Evolutionary conservation across 495 filamentous ascomycete species (phyloP).

Genomic region (Thermothielavioides terrestris): DNA sequence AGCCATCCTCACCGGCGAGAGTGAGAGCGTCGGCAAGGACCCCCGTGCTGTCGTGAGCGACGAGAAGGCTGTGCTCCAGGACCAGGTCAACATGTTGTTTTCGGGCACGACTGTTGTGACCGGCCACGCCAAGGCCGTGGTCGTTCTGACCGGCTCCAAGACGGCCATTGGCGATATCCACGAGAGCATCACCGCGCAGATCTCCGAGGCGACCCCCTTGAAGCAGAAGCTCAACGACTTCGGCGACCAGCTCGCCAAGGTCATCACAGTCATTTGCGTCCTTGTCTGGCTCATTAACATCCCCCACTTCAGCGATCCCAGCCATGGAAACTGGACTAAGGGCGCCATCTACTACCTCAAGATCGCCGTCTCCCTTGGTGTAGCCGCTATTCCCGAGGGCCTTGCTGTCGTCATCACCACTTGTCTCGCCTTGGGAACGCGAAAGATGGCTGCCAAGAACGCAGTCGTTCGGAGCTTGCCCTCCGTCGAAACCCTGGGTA

Average conservation of each 20-base stretch:
- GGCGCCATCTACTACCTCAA: conserved; percentile 99
- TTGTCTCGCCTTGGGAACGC: conserved; percentile 86
- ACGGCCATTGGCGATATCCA: conserved; percentile 99
- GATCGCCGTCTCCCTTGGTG: conserved; percentile 97
- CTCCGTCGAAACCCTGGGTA: conserved; percentile 95
- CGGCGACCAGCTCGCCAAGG: conserved; percentile 92
- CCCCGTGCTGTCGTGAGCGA: conserved; percentile 56
- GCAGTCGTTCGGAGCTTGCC: conserved; percentile 92
- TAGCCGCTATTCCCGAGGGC: conserved; percentile 96
- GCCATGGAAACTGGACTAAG: conserved; percentile 91
- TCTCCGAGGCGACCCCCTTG: conserved; percentile 91
- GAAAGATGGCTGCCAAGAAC: conserved; percentile 98
- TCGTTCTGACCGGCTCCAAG: conserved; percentile 80
- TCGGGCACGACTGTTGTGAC: conserved; percentile 96
- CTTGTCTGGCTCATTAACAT: conserved; percentile 98
- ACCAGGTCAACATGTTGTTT: conserved; percentile 96
- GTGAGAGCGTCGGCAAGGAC: conserved; percentile 92
- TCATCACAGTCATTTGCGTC: conserved; percentile 94
- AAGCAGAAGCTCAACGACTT: conserved; percentile 99
- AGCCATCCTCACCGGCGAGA: conserved; percentile 95
- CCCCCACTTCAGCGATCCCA: conserved; percentile 88
- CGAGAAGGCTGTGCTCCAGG: conserved; percentile 85
- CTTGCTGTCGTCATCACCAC: conserved; percentile 97
- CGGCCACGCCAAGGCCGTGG: conserved; percentile 85
- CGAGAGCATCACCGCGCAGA: conserved; percentile 95